Base-by-base conservation (phyloP, 1,139 yeast species). In the Suhomyces terraborum region DNA sequence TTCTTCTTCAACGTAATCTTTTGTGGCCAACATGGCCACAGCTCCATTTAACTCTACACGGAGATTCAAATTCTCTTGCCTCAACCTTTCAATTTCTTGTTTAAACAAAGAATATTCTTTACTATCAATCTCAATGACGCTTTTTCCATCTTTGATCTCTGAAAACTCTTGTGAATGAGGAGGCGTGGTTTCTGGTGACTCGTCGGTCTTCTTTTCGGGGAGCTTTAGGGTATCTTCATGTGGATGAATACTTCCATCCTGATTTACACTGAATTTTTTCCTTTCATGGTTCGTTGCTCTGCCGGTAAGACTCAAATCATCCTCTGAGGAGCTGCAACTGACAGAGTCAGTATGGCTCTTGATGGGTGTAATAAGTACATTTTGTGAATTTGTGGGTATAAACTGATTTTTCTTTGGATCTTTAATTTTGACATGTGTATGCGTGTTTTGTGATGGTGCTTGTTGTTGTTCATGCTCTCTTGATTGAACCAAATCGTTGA, bases 101-200 rank as follows among this genome's bases (percentile, higher is more conserved):
- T 33, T 36, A 28, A 53, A 40, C 7, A 31, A 28, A 10, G 31
- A 25, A 21, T 38, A 21, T 16, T 42, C 46, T 10, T 32, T 7
- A 8, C 20, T 10, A 4, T 42, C 39, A 5, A 31, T 25, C 9
- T 20, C 31, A 22, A 31, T 26, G 12, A 36, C 25, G 5, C 35
- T 36, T 6, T 35, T 19, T 13, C 8, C 24, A 8, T 22, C 18
- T 25, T 48, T 48, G 8, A 43, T 31, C 10, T 49, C 45, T 5
- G 43, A 38, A 24, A 36, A 47, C 14, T 59, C 63, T 37, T 51
- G 61, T 5, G 63, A 59, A 14, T 48, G 51, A 6, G 64, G 64
- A 6, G 64, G 64, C 1, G 62, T 58, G 6, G 64, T 59, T 3
- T 49, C 41, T 4, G 62, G 59, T 3, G 62, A 55, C 8, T 47